Evolutionary conservation across 371 early-diverging fungal genomes (phyloP), one percentile per base, ranked within the genome.

Genomic region (Modicella reniformis): DNA sequence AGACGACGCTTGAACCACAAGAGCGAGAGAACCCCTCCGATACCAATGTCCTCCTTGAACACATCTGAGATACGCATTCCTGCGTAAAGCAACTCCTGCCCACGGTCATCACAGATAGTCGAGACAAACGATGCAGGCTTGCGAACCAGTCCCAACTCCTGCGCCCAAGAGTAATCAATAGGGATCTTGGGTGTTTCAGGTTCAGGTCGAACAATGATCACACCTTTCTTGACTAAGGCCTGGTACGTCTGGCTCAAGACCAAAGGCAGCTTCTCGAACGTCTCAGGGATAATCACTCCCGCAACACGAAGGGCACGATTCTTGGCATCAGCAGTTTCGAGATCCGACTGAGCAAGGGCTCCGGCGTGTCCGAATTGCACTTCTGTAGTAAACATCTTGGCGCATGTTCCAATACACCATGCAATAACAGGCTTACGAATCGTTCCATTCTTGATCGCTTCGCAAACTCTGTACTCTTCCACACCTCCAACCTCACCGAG

Each of bases 391-490:
- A 98, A 97, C 96, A 98, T 96, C 87, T 92, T 95, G 59, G 98
- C 98, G 83, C 98, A 97, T 23, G 97, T 97, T 80, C 98, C 98
- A 77, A 98, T 98, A 85, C 95, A 95, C 98, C 98, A 98, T 23
- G 98, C 98, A 64, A 98, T 93, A 26, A 98, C 92, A 15, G 98
- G 98, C 90, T 97, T 98, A 75, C 90, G 95, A 84, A 98, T 96
- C 32, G 84, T 85, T 34, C 94, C 93, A 47, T 87, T 85, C 80
- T 92, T 88, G 61, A 98, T 90, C 34, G 98, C 98, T 80, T 96
- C 92, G 69, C 94, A 93, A 15, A 98, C 93, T 74, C 86, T 84
- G 91, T 96, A 97, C 84, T 98, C 98, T 81, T 98, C 98, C 23
- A 93, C 93, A 75, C 98, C 98, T 84, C 98, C 98, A 23, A 98